A percentile compares a stretch with the other conserved stretches of the same genome.
These are phyloP conservation scores for Rosa persica DNA, from an alignment of 306 rosid species.

Conservation along the genomic window DNA sequence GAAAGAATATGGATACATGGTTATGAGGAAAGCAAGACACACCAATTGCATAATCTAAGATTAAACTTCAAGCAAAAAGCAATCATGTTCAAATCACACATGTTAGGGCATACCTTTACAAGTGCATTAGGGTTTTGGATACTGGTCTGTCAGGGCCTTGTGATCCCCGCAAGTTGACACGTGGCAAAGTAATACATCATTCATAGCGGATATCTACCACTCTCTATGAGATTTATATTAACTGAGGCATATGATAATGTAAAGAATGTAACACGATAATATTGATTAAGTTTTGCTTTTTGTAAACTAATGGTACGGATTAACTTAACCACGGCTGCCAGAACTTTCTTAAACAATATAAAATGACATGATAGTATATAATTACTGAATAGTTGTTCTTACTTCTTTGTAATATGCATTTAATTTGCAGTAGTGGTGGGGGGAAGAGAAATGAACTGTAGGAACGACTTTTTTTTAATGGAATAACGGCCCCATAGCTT, in stretches of 20 bases:
- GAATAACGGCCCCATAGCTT: slow-evolving; percentile 13
- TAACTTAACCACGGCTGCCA: slow-evolving; percentile 15
- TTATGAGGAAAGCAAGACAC: too few species aligned
- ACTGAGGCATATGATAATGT: slow-evolving; percentile 26
- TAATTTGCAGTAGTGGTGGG: slow-evolving; percentile 22
- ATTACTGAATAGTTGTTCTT: not conserved
- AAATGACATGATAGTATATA: not conserved
- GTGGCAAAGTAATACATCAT: not conserved
- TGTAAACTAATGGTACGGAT: not conserved
- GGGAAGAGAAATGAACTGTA: slow-evolving; percentile 18
- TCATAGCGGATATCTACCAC: not conserved
- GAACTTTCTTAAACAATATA: slow-evolving; percentile 3
- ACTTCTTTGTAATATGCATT: slow-evolving; percentile 13
- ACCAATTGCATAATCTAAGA: too few species aligned
- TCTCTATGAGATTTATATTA: not conserved
- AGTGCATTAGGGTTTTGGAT: not conserved
- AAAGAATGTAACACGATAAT: slow-evolving; percentile 32
- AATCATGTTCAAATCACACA: not conserved
- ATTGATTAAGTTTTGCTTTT: slow-evolving; percentile 31
- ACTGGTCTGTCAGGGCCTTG: not conserved
- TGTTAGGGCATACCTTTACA: too few species aligned
- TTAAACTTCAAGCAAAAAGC: too few species aligned
- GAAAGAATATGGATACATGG: too few species aligned
- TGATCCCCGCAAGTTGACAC: slow-evolving; percentile 12
- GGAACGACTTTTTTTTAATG: not conserved